Conservation (phyloP, 257 asterid species). For the Penstemon eatonii region DNA sequence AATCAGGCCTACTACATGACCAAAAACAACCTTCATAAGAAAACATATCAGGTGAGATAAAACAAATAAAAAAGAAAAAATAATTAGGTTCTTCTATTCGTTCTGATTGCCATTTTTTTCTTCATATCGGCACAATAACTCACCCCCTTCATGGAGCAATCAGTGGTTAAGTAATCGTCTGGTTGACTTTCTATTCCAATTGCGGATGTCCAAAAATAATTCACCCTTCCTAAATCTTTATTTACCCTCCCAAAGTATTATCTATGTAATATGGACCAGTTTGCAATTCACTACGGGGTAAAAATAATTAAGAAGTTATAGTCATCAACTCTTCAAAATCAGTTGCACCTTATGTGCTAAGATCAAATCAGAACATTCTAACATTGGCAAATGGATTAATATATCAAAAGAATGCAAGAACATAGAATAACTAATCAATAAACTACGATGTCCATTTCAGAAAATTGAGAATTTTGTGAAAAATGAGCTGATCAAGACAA, state of each 20-base stretch:
- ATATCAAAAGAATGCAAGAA: neutral
- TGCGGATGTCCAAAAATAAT: neutral
- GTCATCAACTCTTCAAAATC: constrained; percentile 4
- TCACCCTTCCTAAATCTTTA: neutral
- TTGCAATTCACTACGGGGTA: neutral
- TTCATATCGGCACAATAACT: constrained; percentile 4
- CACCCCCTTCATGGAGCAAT: neutral
- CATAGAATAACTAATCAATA: constrained; percentile 11
- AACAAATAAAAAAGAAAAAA: constrained; percentile 16
- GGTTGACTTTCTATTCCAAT: neutral
- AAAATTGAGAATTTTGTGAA: constrained; percentile 2
- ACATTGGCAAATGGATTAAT: constrained; percentile 14
- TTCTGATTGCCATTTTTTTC: neutral
- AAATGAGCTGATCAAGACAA: constrained; percentile 9
- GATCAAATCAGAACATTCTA: constrained; percentile 8
- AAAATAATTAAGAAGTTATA: neutral
- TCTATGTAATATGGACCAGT: neutral
- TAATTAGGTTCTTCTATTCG: neutral
- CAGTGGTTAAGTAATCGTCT: neutral
- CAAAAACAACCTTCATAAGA: neutral
- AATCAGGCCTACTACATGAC: constrained; percentile 22
- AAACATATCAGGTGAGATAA: neutral
- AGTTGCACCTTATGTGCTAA: neutral
- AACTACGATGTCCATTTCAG: neutral
- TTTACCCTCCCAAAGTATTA: neutral